Evolutionary conservation across 371 early-diverging fungal genomes (phyloP).

Genomic region (Rhizoclosmatium hyalinum): DNA sequence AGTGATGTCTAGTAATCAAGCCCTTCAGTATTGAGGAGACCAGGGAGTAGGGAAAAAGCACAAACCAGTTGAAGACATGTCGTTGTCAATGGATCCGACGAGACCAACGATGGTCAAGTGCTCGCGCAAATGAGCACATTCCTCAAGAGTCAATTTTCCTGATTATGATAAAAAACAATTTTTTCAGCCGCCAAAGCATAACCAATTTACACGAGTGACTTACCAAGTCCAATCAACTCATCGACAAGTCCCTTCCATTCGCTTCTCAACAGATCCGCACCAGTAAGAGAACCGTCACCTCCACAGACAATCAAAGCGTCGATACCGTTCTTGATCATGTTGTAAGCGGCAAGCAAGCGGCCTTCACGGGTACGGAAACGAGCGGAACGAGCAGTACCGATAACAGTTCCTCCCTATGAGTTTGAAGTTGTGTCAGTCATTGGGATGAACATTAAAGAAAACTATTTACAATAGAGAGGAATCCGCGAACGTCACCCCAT

Average conservation of each 20-base stretch:
- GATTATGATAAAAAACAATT: conserved; percentile 19
- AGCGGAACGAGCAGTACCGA: conserved; percentile 94
- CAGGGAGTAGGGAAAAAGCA: not conserved
- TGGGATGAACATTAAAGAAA: not conserved
- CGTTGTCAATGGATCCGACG: conserved; percentile 96
- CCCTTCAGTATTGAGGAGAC: not conserved
- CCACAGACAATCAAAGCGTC: conserved; percentile 97
- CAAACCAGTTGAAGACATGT: conserved; percentile 91
- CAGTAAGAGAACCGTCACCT: conserved; percentile 98
- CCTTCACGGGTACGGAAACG: conserved; percentile 89
- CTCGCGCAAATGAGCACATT: conserved; percentile 61
- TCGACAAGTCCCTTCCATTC: conserved; percentile 90
- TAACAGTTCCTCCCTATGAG: conserved; percentile 94
- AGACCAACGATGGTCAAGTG: conserved; percentile 93
- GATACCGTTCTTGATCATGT: conserved; percentile 90
- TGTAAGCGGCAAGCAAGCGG: conserved; percentile 84
- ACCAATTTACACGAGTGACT: conserved; percentile 4
- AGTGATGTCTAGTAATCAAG: conserved; percentile 74
- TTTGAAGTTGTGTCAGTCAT: not conserved
- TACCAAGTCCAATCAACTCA: conserved; percentile 70
- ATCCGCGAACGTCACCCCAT: conserved; percentile 93
- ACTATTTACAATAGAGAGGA: conserved; percentile 71
- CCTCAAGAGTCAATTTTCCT: conserved; percentile 63
- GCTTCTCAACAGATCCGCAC: conserved; percentile 90
- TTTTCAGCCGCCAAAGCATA: not conserved